Percentiles rank a stretch among this genome's conserved stretches.
These are phyloP conservation scores for Aspergillus sclerotialis DNA, from an alignment of 2,329 filamentous ascomycete species.

Conservation along the genomic window DNA sequence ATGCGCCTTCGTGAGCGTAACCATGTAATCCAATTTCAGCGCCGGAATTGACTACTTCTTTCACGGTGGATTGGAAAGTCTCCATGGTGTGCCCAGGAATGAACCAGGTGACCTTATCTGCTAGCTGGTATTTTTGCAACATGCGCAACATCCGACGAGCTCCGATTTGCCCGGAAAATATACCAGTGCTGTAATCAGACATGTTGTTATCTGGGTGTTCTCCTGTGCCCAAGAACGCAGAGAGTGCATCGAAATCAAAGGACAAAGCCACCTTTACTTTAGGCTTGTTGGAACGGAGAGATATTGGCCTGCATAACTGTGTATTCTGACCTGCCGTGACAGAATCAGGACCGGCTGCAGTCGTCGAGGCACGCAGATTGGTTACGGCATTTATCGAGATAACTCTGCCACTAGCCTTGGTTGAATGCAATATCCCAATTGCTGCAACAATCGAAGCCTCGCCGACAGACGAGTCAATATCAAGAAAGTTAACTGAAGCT, in stretches of 20 bases:
- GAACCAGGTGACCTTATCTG: slow-evolving; percentile 43
- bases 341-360: too few relatives aligned
- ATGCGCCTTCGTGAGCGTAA: slow-evolving; percentile 66
- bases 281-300: background rate
- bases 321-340: too few relatives aligned
- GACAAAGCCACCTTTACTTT: slow-evolving; percentile 14
- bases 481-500: background rate
- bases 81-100: slow-evolving; percentile 45
- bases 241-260: slow-evolving; percentile 49
- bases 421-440: too few relatives aligned
- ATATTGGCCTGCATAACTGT: too few relatives aligned
- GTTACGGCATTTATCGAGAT: too few relatives aligned
- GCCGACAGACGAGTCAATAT: too few relatives aligned
- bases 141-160: slow-evolving; percentile 44
- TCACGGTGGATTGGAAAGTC: slow-evolving; percentile 38
- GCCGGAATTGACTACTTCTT: slow-evolving; percentile 33
- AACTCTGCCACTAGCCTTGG: too few relatives aligned
- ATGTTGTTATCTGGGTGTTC: slow-evolving; percentile 42
- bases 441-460: too few relatives aligned
- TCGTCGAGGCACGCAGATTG: too few relatives aligned
- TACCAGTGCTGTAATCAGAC: slow-evolving; percentile 44
- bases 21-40: slow-evolving; percentile 29
- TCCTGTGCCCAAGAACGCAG: slow-evolving; percentile 48
- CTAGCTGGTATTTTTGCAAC: slow-evolving; percentile 37
- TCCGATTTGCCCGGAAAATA: slow-evolving; percentile 46